Evolutionary conservation across 106 monocot species (phyloP).

Genomic region (Hemerocallis citrina): DNA sequence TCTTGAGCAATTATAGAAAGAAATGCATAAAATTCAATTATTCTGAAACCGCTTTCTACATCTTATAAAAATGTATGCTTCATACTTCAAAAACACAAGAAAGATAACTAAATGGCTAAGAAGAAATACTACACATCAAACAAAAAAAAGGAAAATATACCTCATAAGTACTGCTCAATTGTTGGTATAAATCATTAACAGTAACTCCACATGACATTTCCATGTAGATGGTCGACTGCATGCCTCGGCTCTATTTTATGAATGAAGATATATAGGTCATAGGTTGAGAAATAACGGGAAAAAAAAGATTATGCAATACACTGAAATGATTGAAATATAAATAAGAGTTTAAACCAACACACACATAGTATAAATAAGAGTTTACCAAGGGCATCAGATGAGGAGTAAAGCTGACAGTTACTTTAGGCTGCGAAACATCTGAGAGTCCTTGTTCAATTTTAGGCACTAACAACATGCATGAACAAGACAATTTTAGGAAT

Average conservation of each 20-base stretch:
- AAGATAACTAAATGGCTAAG: background rate
- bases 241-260: constrained; percentile 80
- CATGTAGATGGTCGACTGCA: constrained; percentile 94
- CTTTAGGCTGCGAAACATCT: constrained; percentile 72
- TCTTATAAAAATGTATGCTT: too few relatives aligned
- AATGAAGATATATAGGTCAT: background rate
- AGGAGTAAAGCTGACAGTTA: constrained; percentile 94
- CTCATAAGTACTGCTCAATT: constrained; percentile 53
- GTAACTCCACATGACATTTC: constrained; percentile 82
- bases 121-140: background rate
- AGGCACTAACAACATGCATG: constrained; percentile 59
- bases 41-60: background rate
- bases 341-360: background rate
- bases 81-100: too few relatives aligned
- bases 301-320: background rate
- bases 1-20: background rate
- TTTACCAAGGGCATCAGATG: constrained; percentile 96
- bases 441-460: constrained; percentile 98
- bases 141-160: constrained; percentile 17
- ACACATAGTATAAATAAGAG: background rate
- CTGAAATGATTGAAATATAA: background rate
- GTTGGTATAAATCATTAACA: constrained; percentile 54
- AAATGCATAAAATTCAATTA: background rate
- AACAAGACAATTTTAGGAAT: background rate
- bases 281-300: background rate